phyloP scores from a whole-genome alignment of 305 asterid genomes.

The Rubia balearica region DNA sequence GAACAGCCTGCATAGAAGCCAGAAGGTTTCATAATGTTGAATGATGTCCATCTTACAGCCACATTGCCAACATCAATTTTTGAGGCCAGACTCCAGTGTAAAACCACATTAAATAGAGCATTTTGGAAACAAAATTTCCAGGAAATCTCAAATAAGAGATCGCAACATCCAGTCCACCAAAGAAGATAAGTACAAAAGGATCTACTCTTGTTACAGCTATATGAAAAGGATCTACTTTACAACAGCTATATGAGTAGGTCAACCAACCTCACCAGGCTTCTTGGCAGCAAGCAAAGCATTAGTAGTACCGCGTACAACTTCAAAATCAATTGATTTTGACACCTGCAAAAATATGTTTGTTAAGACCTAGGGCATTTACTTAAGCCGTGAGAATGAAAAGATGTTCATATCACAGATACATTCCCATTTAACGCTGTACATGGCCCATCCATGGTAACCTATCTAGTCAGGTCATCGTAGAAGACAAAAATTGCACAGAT shows the following conservation, averaged over 20 bases:
- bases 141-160: too few relatives aligned
- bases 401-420: too few relatives aligned
- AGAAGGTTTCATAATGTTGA: not conserved
- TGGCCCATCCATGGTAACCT: not conserved
- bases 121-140: too few relatives aligned
- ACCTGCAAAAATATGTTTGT: constrained; percentile 42
- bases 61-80: not conserved
- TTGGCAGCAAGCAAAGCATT: constrained; percentile 71
- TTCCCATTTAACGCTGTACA: too few relatives aligned
- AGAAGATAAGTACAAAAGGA: too few relatives aligned
- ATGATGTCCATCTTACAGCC: not conserved
- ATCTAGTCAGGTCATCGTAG: not conserved
- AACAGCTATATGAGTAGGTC: not conserved
- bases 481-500: not conserved
- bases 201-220: not conserved
- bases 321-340: constrained; percentile 54
- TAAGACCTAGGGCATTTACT: not conserved
- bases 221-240: not conserved
- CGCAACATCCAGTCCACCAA: too few relatives aligned
- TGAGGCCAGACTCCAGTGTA: too few relatives aligned
- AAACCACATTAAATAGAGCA: too few relatives aligned
- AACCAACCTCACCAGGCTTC: constrained; percentile 76
- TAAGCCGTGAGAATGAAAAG: not conserved
- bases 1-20: constrained; percentile 54
- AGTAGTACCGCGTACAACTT: constrained; percentile 81